Evolutionary conservation across 306 rosid genomes (phyloP).

Genomic region (Pueraria montana): DNA sequence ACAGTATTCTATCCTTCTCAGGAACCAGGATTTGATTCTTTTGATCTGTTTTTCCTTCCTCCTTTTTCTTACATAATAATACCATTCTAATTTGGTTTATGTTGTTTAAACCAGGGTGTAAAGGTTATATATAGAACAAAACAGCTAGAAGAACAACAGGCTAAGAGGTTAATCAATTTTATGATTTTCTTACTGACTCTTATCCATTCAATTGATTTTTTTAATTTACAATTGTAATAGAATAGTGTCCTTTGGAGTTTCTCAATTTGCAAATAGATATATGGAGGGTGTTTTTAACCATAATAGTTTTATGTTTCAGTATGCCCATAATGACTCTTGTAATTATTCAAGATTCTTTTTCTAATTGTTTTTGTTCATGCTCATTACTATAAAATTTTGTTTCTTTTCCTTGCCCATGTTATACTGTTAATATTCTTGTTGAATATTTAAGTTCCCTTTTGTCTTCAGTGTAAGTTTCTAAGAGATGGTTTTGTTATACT

Average conservation of each 20-base stretch:
- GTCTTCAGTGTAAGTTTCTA: conserved; percentile 20
- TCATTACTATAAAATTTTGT: background rate
- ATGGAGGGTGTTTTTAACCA: conserved; percentile 6
- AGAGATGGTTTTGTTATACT: conserved; percentile 37
- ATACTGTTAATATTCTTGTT: background rate
- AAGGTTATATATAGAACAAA: conserved; percentile 90
- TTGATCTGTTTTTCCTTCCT: conserved; percentile 30
- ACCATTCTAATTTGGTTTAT: conserved; percentile 42
- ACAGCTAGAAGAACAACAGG: conserved; percentile 93
- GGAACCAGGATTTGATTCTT: background rate
- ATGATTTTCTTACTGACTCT: conserved; percentile 24
- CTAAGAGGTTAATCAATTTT: conserved; percentile 75
- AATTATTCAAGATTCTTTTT: background rate
- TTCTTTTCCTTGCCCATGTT: background rate
- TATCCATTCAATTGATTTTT: conserved; percentile 17
- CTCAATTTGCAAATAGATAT: conserved; percentile 4
- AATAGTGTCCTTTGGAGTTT: conserved; percentile 20
- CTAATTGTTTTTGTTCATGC: conserved; percentile 7
- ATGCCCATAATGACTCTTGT: background rate
- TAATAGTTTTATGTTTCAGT: conserved; percentile 13
- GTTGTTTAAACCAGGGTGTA: conserved; percentile 77
- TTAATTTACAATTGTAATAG: conserved; percentile 4
- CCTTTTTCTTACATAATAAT: conserved; percentile 15
- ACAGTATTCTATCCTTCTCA: conserved; percentile 27
- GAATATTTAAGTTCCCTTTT: conserved; percentile 2